Evolutionary conservation across 495 filamentous ascomycete genomes (phyloP).

Genomic region (Patellaria atrata): DNA sequence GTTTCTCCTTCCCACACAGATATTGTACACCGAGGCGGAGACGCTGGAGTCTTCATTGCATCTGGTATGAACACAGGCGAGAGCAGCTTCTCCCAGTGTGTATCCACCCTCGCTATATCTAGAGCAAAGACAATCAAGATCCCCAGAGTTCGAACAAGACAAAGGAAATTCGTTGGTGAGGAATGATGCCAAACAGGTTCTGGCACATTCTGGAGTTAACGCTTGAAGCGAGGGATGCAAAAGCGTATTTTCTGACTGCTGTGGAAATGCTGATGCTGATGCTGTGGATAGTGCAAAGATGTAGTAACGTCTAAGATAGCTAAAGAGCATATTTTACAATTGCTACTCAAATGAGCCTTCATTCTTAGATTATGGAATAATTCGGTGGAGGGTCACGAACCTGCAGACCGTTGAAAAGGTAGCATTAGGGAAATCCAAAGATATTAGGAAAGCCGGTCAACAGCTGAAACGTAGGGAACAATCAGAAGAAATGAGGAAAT

Average conservation of each 20-base stretch:
- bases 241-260: conserved; percentile 5
- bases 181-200: conserved; percentile 13
- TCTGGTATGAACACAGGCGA: conserved; percentile 17
- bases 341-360: conserved; percentile 8
- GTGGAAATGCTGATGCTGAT: conserved; percentile 14
- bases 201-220: conserved; percentile 18
- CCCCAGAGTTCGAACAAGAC: conserved; percentile 11
- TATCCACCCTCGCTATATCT: conserved; percentile 16
- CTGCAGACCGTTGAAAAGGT: conserved; percentile 10
- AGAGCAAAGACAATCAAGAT: conserved; percentile 17
- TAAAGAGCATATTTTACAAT: conserved; percentile 22
- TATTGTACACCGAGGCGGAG: conserved; percentile 14
- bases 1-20: conserved; percentile 15
- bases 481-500: conserved; percentile 14
- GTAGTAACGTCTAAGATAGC: conserved; percentile 18
- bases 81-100: conserved; percentile 18
- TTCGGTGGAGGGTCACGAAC: conserved; percentile 11
- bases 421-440: conserved; percentile 13
- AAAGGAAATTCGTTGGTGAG: conserved; percentile 10
- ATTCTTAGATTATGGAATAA: conserved; percentile 2
- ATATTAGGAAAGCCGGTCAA: conserved; percentile 13
- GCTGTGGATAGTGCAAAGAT: conserved; percentile 17
- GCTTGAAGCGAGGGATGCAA: conserved; percentile 11
- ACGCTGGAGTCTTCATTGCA: conserved; percentile 3
- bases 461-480: too few relatives aligned